Base-by-base conservation (phyloP, 805 yeast species). In the Barnettozyma pratensis region DNA sequence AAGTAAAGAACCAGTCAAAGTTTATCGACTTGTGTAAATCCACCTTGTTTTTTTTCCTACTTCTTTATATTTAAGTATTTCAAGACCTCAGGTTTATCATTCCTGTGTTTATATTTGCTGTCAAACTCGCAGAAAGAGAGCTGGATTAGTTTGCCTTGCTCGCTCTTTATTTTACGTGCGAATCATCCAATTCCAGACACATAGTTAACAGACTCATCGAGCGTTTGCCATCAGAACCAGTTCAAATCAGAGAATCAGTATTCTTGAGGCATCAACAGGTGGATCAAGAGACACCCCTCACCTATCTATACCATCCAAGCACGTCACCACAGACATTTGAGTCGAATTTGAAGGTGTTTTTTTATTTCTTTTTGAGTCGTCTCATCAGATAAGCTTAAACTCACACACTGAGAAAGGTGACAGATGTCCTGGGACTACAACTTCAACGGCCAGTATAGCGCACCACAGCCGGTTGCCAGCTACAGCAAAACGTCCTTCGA, bases 341-440 rank as follows among this genome's bases (percentile, higher is more conserved):
- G 29, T 12, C 41, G 27, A 37, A 30, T 12, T 34, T 34, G 1
- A 27, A 26, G 26, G 37, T 36, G 39, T 14, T 34, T 25, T 29
- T 37, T 4, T 19, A 12, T 29, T 30, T 31, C 12, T 5, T 14
- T 19, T 19, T 19, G 19, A 19, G 19, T 19, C 19, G 19, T 19
- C 19, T 19, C 19, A 19, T 19, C 19, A 19, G 19, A 19, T 19
- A 19, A 19, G 19, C 19, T 19, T 19, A 19, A 19, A 19, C 19
- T 19, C 19, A 19, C 19, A 19, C 19, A 19, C 19, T 19, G 19
- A 19, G 19, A 19, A 19, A 19, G 19, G 19, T 19, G 19, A 19
- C 19, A 43, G 19, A 56, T 56, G 60, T 54, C 60, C 41, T 54
- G 58, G 60, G 58, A 56, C 19, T 54, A 53, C 48, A 46, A 45